Evolutionary conservation across 176 grass and related monocot genomes (phyloP).

Genomic region (Juncus inflexus): DNA sequence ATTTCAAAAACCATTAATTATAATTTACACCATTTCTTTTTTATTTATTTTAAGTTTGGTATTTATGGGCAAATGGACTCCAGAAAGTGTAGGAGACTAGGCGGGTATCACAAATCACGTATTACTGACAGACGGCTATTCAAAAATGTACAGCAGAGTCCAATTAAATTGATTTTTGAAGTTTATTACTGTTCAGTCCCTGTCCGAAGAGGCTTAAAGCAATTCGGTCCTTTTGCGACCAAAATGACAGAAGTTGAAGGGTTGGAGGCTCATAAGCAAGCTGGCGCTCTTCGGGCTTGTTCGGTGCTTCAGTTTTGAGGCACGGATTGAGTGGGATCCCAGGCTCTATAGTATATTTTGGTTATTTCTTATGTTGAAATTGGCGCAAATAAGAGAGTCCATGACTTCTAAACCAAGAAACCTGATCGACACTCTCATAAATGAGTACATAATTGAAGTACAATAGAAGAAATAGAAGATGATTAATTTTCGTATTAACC

Average conservation of each 20-base stretch:
- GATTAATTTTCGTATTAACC: too few species aligned
- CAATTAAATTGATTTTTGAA: slow-evolving; percentile 87
- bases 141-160: slow-evolving; percentile 91
- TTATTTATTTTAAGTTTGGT: slow-evolving; percentile 52
- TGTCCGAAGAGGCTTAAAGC: slow-evolving; percentile 82
- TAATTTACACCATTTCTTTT: too few species aligned
- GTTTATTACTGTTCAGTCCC: slow-evolving; percentile 83
- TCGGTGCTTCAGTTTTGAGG: too few species aligned
- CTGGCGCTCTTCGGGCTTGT: slow-evolving; percentile 45
- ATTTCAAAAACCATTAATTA: too few species aligned
- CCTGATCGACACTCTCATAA: too few species aligned
- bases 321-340: too few species aligned
- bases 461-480: too few species aligned
- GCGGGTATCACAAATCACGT: slow-evolving; percentile 84
- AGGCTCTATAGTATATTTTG: too few species aligned
- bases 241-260: slow-evolving; percentile 96
- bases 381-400: too few species aligned
- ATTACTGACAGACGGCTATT: slow-evolving; percentile 85
- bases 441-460: too few species aligned
- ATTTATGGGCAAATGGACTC: slow-evolving; percentile 87
- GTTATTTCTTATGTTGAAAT: too few species aligned
- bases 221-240: slow-evolving; percentile 59
- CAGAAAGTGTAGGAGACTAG: slow-evolving; percentile 87
- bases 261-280: slow-evolving; percentile 86
- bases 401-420: too few species aligned